A percentile compares a stretch with the other conserved stretches of the same genome.
Conservation (phyloP, 2,329 filamentous ascomycete species). For the Pseudomassariella vexata region DNA sequence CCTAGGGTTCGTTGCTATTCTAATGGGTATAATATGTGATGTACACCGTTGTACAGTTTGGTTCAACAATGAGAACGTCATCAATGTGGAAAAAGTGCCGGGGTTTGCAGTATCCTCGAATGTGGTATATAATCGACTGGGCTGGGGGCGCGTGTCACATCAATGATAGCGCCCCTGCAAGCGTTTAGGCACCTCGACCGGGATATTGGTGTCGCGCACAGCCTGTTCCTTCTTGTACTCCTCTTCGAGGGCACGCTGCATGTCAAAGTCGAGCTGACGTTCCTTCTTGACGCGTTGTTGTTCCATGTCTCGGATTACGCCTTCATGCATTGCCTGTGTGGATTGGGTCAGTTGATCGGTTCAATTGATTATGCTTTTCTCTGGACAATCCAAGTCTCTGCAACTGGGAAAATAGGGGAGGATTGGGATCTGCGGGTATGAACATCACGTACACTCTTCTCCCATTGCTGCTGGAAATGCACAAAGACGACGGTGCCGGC, state of each 20-base stretch:
- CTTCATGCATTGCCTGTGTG: slow-evolving; percentile 83
- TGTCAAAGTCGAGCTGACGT: slow-evolving; percentile 88
- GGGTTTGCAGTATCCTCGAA: no score
- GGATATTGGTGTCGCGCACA: slow-evolving; percentile 37
- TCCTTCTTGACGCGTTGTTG: slow-evolving; percentile 87
- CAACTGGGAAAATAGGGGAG: background rate
- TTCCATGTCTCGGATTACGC: slow-evolving; percentile 91
- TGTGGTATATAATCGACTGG: no score
- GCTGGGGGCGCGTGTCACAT: no score
- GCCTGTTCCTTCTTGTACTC: slow-evolving; percentile 88
- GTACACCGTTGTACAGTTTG: no score
- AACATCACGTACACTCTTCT: slow-evolving; percentile 63
- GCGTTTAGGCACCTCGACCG: slow-evolving; percentile 7
- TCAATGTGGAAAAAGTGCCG: no score
- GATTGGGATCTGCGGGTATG: slow-evolving; percentile 11
- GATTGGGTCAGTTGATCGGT: slow-evolving; percentile 8
- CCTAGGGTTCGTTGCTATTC: no score
- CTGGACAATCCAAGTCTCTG: no score
- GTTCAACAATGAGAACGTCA: no score
- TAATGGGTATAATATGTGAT: no score
- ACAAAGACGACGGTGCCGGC: slow-evolving; percentile 75
- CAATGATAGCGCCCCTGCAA: slow-evolving; percentile 8
- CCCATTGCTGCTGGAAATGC: slow-evolving; percentile 80
- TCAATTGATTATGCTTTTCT: background rate
- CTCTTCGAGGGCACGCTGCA: slow-evolving; percentile 78